Conservation (phyloP, 192 early-diverging fungal genomes). For the Backusella sp. region DNA sequence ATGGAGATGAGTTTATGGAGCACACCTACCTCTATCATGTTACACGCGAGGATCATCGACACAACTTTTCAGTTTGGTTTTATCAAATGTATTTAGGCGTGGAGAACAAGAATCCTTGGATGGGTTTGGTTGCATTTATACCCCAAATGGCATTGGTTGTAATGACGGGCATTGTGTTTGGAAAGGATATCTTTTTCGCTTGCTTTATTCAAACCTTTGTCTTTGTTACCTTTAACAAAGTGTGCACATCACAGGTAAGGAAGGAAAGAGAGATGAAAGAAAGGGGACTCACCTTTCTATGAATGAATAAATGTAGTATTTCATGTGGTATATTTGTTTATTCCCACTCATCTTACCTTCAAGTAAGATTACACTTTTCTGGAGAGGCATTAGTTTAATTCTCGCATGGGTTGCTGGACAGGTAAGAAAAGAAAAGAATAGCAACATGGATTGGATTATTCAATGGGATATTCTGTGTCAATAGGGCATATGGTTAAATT, state of each 20-base stretch:
- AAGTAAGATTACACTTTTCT: conserved; percentile 44
- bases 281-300: not conserved
- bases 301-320: conserved; percentile 64
- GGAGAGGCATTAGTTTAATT: conserved; percentile 54
- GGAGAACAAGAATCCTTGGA: conserved; percentile 43
- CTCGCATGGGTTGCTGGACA: conserved; percentile 71
- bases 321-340: conserved; percentile 98
- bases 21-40: conserved; percentile 95
- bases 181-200: conserved; percentile 83
- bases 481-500: conserved; percentile 82
- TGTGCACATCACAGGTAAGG: conserved; percentile 88
- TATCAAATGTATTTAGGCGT: conserved; percentile 90
- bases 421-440: conserved; percentile 26
- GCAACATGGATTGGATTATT: too few species aligned
- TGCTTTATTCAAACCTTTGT: conserved; percentile 93
- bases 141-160: conserved; percentile 76
- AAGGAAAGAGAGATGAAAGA: too few species aligned
- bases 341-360: conserved; percentile 83
- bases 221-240: conserved; percentile 97
- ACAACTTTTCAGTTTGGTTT: conserved; percentile 98
- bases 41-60: conserved; percentile 94
- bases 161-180: conserved; percentile 67
- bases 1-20: conserved; percentile 84
- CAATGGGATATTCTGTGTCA: too few species aligned
- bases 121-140: conserved; percentile 76